Conservation (phyloP, 257 asterid genomes). For the Marsdenia floribunda region DNA sequence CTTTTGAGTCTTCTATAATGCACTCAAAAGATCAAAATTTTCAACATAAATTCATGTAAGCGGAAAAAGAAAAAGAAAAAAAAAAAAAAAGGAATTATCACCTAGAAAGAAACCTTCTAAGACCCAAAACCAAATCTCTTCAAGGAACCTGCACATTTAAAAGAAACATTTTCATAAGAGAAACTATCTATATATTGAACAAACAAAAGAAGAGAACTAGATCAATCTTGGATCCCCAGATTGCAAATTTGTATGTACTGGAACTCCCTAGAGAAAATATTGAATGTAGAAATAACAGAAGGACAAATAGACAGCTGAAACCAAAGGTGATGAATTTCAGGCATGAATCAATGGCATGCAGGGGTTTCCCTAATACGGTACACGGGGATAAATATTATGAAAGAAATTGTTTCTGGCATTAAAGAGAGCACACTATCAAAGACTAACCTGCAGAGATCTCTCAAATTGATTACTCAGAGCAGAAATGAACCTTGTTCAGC, state of each 20-base stretch:
- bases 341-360: not conserved
- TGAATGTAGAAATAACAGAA: not conserved
- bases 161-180: not conserved
- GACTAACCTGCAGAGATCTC: conserved; percentile 50
- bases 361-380: not conserved
- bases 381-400: not conserved
- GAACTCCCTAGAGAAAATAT: not conserved
- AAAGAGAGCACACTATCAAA: not conserved
- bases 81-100: conserved; percentile 14
- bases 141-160: conserved; percentile 19
- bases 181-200: not conserved
- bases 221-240: not conserved
- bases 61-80: not conserved
- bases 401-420: not conserved
- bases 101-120: conserved; percentile 17
- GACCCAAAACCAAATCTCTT: conserved; percentile 12
- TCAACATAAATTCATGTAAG: not conserved
- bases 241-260: not conserved
- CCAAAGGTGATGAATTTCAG: not conserved
- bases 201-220: not conserved
- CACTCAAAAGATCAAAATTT: conserved; percentile 17
- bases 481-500: conserved; percentile 23
- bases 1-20: conserved; percentile 13
- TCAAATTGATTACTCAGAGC: conserved; percentile 19
- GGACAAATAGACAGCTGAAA: not conserved